Evolutionary conservation across 2,329 filamentous ascomycete species (phyloP).

Genomic region (Knufia fluminis): DNA sequence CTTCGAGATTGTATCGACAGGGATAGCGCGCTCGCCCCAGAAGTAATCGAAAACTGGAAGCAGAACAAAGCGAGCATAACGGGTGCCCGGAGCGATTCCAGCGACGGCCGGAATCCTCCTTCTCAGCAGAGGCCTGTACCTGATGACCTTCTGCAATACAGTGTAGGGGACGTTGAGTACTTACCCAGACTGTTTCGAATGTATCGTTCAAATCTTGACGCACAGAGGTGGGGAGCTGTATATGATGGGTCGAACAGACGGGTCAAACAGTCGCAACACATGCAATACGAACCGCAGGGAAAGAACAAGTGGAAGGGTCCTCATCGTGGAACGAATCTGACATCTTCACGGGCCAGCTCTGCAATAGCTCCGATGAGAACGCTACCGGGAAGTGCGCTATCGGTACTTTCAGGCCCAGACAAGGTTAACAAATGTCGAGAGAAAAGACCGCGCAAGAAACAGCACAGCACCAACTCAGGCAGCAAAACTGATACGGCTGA

Average conservation of each 20-base stretch:
- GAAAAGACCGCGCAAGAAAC: too few relatives aligned
- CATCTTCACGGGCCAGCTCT: neutral
- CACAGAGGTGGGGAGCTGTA: neutral
- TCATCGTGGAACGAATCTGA: neutral
- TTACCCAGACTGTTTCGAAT: neutral
- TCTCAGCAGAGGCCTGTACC: neutral
- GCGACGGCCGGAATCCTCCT: too few relatives aligned
- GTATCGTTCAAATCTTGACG: neutral
- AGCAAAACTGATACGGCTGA: too few relatives aligned
- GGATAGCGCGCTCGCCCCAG: slow-evolving; percentile 17
- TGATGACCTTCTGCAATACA: neutral
- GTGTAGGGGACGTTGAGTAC: neutral
- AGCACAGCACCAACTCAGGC: too few relatives aligned
- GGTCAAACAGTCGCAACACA: neutral
- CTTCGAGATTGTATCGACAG: slow-evolving; percentile 33
- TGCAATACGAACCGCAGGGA: neutral
- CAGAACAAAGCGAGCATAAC: slow-evolving; percentile 14
- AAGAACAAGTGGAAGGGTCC: slow-evolving; percentile 2
- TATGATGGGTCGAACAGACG: neutral
- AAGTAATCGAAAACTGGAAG: slow-evolving; percentile 19
- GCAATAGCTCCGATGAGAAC: neutral
- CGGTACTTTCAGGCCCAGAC: too few relatives aligned
- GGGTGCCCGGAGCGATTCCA: neutral
- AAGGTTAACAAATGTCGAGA: too few relatives aligned
- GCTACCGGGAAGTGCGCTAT: too few relatives aligned